Evolutionary conservation across 345 rosid genomes (phyloP).

Genomic region (Passiflora organensis): DNA sequence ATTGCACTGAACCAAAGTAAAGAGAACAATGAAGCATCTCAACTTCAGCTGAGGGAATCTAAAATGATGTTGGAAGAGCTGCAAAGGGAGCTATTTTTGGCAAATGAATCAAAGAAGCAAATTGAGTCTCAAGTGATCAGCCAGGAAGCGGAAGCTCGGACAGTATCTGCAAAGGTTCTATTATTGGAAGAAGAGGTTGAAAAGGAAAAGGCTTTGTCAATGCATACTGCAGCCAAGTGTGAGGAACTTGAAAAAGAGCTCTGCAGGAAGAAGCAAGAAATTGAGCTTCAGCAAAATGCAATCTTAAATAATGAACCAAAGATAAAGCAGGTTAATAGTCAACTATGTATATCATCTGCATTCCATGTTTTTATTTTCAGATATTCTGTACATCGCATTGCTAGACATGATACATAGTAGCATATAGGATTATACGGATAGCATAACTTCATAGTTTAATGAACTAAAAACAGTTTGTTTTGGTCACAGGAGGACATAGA

Average conservation of each 20-base stretch:
- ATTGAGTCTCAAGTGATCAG: slow-evolving; percentile 50
- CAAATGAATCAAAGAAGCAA: slow-evolving; percentile 41
- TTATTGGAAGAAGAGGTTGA: slow-evolving; percentile 52
- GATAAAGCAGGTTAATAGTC: slow-evolving; percentile 60
- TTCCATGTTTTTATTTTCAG: slow-evolving; percentile 1
- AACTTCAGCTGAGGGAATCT: slow-evolving; percentile 45
- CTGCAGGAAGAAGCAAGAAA: slow-evolving; percentile 38
- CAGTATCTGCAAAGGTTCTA: slow-evolving; percentile 41
- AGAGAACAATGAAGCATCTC: slow-evolving; percentile 27
- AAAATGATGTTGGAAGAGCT: slow-evolving; percentile 45
- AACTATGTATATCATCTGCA: background rate
- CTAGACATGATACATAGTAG: background rate
- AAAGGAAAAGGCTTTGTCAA: slow-evolving; percentile 48
- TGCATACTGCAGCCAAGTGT: slow-evolving; percentile 46
- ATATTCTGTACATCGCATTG: background rate
- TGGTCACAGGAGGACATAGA: slow-evolving; percentile 68
- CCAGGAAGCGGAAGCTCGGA: slow-evolving; percentile 46
- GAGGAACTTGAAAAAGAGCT: slow-evolving; percentile 67
- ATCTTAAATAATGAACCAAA: slow-evolving; percentile 43
- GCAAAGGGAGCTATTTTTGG: slow-evolving; percentile 36
- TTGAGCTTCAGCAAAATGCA: slow-evolving; percentile 37
- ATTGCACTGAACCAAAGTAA: slow-evolving; percentile 41
- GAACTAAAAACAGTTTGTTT: background rate
- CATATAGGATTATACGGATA: too few relatives aligned
- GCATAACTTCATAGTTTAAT: too few relatives aligned